These are phyloP conservation scores for Onygena corvina DNA, from an alignment of 2,329 filamentous ascomycete genomes.

Conservation along the genomic window DNA sequence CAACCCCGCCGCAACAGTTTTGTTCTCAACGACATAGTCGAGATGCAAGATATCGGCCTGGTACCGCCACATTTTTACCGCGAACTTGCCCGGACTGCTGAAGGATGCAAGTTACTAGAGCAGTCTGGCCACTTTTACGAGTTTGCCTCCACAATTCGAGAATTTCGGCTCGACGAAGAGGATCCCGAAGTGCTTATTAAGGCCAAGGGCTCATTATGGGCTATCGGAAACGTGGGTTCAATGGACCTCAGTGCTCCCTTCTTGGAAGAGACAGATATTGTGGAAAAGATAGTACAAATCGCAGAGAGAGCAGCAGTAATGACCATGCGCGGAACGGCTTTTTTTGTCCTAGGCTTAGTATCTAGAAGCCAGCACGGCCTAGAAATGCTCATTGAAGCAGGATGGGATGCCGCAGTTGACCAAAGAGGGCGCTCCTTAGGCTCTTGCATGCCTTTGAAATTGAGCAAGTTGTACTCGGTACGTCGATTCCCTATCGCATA, in stretches of 20 bases:
- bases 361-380: slow-evolving; percentile 84
- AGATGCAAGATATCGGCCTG: slow-evolving; percentile 44
- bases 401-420: slow-evolving; percentile 87
- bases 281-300: slow-evolving; percentile 75
- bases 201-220: slow-evolving; percentile 95
- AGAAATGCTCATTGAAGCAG: slow-evolving; percentile 76
- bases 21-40: slow-evolving; percentile 46
- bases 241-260: slow-evolving; percentile 97
- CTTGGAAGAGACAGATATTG: slow-evolving; percentile 77
- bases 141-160: slow-evolving; percentile 76
- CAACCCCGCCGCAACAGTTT: slow-evolving; percentile 38
- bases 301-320: slow-evolving; percentile 80
- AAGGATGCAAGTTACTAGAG: slow-evolving; percentile 78
- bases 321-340: slow-evolving; percentile 87
- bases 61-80: slow-evolving; percentile 98
- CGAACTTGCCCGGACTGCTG: slow-evolving; percentile 80
- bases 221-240: slow-evolving; percentile 91
- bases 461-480: slow-evolving; percentile 67
- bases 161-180: slow-evolving; percentile 72
- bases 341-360: slow-evolving; percentile 87
- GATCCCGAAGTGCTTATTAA: slow-evolving; percentile 79
- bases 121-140: slow-evolving; percentile 95
- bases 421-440: slow-evolving; percentile 71
- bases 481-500: slow-evolving; percentile 24
- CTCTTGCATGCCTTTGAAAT: slow-evolving; percentile 69